Conservation (phyloP, 176 grass and related monocot species). For the Triticum monococcum region DNA sequence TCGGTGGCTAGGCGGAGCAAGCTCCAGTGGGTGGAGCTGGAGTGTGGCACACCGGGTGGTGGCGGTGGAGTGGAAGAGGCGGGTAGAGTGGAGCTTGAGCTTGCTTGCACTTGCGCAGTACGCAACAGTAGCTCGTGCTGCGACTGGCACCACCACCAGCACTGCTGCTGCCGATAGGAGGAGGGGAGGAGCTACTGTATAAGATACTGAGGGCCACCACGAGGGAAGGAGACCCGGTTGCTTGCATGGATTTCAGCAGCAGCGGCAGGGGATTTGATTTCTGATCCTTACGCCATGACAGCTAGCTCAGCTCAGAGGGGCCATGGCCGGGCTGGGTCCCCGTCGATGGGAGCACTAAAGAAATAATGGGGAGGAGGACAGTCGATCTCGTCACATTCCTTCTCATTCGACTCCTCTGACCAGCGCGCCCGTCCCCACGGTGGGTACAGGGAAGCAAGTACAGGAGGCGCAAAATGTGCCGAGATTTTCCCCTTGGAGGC, state of each 20-base stretch:
- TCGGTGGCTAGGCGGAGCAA: background rate
- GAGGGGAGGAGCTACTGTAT: background rate
- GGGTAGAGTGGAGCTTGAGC: background rate
- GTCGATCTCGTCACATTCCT: constrained; percentile 22
- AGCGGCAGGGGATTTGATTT: constrained; percentile 11
- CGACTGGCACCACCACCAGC: background rate
- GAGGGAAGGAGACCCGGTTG: background rate
- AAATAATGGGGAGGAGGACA: constrained; percentile 4
- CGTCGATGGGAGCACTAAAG: background rate
- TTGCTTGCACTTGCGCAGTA: constrained; percentile 21
- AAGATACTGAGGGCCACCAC: background rate
- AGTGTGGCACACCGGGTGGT: background rate
- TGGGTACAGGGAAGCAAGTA: constrained; percentile 4
- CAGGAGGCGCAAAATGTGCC: constrained; percentile 23
- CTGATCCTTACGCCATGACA: constrained; percentile 36
- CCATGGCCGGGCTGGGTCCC: background rate
- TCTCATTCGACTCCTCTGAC: constrained; percentile 33
- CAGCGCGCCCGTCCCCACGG: background rate
- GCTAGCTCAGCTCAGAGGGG: background rate
- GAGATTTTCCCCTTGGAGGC: constrained; percentile 19
- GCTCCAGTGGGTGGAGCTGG: constrained; percentile 22
- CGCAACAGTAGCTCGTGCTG: constrained; percentile 16
- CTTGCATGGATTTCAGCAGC: constrained; percentile 44
- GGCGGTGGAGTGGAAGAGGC: background rate
- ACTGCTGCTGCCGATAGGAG: constrained; percentile 2